Conservation (phyloP, 768 basidiomycete genomes). For the Tricholoma bakamatsutake region DNA sequence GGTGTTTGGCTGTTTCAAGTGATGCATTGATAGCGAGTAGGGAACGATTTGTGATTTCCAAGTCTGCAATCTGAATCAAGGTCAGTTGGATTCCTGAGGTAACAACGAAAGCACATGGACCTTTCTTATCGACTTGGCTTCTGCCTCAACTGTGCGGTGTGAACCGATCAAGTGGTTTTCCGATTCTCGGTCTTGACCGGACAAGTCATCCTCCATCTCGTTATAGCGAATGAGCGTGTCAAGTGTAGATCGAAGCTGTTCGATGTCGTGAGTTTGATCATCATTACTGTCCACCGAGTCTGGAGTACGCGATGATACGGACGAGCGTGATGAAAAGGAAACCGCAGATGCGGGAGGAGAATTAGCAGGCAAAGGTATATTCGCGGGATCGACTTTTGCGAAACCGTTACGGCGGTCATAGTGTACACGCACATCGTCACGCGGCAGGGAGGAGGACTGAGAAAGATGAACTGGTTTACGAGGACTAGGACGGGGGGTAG, state of each 20-base stretch:
- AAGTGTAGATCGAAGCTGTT: conserved; percentile 30
- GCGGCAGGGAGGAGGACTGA: conserved; percentile 22
- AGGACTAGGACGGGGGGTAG: conserved; percentile 27
- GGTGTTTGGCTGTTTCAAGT: conserved; percentile 73
- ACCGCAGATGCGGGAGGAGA: conserved; percentile 69
- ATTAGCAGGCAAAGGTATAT: conserved; percentile 57
- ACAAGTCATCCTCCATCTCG: conserved; percentile 23
- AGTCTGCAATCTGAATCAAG: conserved; percentile 70
- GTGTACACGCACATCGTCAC: conserved; percentile 6
- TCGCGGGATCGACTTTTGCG: conserved; percentile 47
- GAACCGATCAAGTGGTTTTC: conserved; percentile 28
- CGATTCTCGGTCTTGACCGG: conserved; percentile 24
- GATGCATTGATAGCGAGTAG: conserved; percentile 80
- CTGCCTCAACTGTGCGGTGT: conserved; percentile 54
- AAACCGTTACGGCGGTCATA: conserved; percentile 9
- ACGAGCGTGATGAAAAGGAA: conserved; percentile 77
- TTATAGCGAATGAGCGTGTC: conserved; percentile 37
- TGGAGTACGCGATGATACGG: conserved; percentile 42
- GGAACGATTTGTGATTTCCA: conserved; percentile 87
- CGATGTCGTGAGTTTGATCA: conserved; percentile 14
- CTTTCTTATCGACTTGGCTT: conserved; percentile 86
- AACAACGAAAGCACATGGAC: conserved; percentile 27
- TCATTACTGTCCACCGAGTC: conserved; percentile 31
- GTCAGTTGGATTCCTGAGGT: background rate
- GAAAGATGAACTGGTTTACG: conserved; percentile 25